phyloP scores from a whole-genome alignment of 1,284 basidiomycete genomes.

The Cryptococcus sp. region DNA sequence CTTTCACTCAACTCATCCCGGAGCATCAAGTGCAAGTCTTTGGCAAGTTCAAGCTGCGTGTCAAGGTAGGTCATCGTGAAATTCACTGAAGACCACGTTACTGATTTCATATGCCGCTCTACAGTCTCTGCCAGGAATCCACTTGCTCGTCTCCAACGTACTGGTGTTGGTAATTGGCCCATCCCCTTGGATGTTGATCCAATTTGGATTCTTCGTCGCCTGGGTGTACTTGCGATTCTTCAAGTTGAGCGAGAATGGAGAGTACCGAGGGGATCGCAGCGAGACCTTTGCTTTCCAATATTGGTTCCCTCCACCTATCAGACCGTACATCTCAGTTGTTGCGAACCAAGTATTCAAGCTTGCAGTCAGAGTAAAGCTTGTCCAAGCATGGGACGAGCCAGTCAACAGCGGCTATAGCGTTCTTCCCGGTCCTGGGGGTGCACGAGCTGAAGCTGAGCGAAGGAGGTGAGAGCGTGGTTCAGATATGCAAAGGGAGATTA shows the following conservation, averaged over 20 bases:
- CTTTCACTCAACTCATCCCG: constrained; percentile 95
- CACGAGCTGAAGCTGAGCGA: constrained; percentile 90
- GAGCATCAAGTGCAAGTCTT: constrained; percentile 95
- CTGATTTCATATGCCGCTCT: not conserved
- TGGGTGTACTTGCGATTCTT: constrained; percentile 97
- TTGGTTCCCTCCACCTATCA: constrained; percentile 93
- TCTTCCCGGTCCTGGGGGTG: constrained; percentile 72
- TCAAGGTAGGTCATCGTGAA: constrained; percentile 67
- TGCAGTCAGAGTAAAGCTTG: constrained; percentile 63
- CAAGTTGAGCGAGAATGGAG: constrained; percentile 70
- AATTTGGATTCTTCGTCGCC: constrained; percentile 95
- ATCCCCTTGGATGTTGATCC: constrained; percentile 92
- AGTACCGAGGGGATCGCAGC: constrained; percentile 75
- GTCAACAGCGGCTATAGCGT: constrained; percentile 67
- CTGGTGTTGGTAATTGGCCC: constrained; percentile 85
- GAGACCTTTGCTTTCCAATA: constrained; percentile 94
- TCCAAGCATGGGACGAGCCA: constrained; percentile 74
- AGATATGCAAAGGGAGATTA: too few relatives aligned
- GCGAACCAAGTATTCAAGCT: constrained; percentile 69
- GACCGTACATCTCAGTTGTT: constrained; percentile 61
- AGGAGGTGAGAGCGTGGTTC: constrained; percentile 63
- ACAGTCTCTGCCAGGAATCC: constrained; percentile 87
- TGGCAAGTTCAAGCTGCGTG: constrained; percentile 78
- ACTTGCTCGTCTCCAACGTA: constrained; percentile 86
- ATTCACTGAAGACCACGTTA: not conserved